Evolutionary conservation across 176 grass and related monocot species (phyloP), one percentile per base, ranked within the genome.

Genomic region (Oryza meyeriana): DNA sequence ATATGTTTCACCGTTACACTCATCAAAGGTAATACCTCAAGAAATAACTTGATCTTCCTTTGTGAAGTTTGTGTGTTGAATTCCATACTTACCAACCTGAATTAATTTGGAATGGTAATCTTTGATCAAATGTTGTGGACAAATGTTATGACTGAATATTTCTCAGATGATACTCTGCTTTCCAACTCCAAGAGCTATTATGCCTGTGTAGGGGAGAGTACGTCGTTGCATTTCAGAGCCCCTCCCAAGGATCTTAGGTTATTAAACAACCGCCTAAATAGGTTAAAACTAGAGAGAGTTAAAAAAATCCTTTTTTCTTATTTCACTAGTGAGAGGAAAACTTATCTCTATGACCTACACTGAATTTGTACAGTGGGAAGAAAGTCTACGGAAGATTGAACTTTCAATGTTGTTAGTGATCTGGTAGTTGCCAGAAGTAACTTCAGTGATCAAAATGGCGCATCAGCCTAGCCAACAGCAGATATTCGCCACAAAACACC

Each of bases 131-230:
- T 35, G 18, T 27, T n/a, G 0, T 67, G n/a, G 34, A 76, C 59
- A n/a, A 25, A 36, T 18, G 4, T 26, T 32, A 5, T 50, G 58
- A 38, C 59, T 72, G 27, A 65, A 14, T 14, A 63, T 83, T 88
- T 71, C n/a, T n/a, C 88, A 99, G 96, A 99, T 88, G 87, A 99
- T 85, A 87, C 83, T 57, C 87, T 99, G 72, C 93, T 95, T 62
- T 99, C 96, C 11, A 99, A 93, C 86, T 99, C 96, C 1, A 99
- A 99, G 88, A 99, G 96, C 85, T 99, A 94, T 32, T 99, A 95
- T 39, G 96, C 96, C 2, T 99, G 93, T 24, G 93, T 99, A 16
- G 96, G 96, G 1, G 93, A 99, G 91, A 99, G 96, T 28, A 99
- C 96, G n/a, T n/a, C 94, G 95, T n/a, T 16, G 93, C 93, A 17